Evolutionary conservation across 1,284 basidiomycete species (phyloP).

Genomic region (Lignosus rhinocerotis): DNA sequence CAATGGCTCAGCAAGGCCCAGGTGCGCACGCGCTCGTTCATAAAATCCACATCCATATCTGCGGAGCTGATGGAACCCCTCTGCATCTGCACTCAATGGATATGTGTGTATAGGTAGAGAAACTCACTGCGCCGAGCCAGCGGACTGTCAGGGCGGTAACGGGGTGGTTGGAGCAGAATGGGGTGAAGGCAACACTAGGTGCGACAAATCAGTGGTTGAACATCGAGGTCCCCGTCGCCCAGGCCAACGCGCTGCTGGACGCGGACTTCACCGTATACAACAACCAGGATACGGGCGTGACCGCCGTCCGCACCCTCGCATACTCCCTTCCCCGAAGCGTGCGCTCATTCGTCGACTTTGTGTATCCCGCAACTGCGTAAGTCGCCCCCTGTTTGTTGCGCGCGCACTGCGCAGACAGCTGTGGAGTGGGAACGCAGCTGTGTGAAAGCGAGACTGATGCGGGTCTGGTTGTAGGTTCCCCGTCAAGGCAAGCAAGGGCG

Average conservation of each 20-base stretch:
- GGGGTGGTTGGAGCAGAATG: conserved; percentile 38
- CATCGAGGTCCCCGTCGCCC: conserved; percentile 29
- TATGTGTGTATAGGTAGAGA: conserved; percentile 34
- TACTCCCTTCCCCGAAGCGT: conserved; percentile 43
- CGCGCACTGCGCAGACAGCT: background rate
- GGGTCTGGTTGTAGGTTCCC: conserved; percentile 12
- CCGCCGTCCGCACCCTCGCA: conserved; percentile 37
- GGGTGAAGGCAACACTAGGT: conserved; percentile 33
- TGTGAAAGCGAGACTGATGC: conserved; percentile 22
- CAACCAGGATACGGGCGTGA: conserved; percentile 34
- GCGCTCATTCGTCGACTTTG: conserved; percentile 37
- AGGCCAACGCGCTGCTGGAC: conserved; percentile 40
- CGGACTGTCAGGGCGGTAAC: conserved; percentile 38
- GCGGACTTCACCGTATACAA: conserved; percentile 39
- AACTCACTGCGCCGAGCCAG: conserved; percentile 36
- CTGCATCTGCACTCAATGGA: conserved; percentile 35
- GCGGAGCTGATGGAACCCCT: conserved; percentile 5
- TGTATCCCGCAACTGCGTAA: conserved; percentile 40
- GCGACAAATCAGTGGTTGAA: conserved; percentile 31
- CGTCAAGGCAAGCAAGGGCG: conserved; percentile 10
- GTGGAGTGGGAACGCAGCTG: background rate
- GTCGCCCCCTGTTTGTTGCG: conserved; percentile 2
- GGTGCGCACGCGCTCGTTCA: conserved; percentile 5
- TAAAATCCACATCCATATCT: conserved; percentile 21
- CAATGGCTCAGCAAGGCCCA: conserved; percentile 23